Evolutionary conservation across 2,329 filamentous ascomycete genomes (phyloP).

Genomic region (Botryosphaeria dothidea): DNA sequence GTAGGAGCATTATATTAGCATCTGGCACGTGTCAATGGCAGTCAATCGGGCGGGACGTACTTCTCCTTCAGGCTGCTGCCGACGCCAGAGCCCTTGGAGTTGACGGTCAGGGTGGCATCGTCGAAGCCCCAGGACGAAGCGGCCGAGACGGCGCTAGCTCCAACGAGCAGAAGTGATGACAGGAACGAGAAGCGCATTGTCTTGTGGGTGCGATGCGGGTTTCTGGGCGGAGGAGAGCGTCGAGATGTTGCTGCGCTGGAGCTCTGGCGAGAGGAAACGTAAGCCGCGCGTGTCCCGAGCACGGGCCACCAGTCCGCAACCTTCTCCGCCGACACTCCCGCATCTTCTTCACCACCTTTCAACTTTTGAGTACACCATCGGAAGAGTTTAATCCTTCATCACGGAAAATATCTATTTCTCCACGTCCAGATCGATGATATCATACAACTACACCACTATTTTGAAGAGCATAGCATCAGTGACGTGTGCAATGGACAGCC

Average conservation of each 20-base stretch:
- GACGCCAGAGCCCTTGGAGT: conserved; percentile 59
- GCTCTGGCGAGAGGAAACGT: conserved; percentile 17
- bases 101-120: conserved; percentile 68
- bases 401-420: too few species aligned
- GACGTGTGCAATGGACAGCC: too few species aligned
- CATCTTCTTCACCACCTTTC: neutral
- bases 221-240: conserved; percentile 6
- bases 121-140: conserved; percentile 70
- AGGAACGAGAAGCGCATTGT: conserved; percentile 35
- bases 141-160: conserved; percentile 46
- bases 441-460: too few species aligned
- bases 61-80: conserved; percentile 62
- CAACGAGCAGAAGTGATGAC: conserved; percentile 43
- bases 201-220: neutral
- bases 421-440: too few species aligned
- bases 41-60: conserved; percentile 43
- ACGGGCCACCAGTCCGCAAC: neutral
- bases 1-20: neutral
- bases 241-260: conserved; percentile 8
- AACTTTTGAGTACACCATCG: too few species aligned
- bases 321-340: neutral
- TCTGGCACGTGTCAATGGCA: neutral
- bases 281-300: neutral
- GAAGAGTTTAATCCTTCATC: too few species aligned
- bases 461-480: too few species aligned